These are phyloP conservation scores for Scheffersomyces lignicola DNA, from an alignment of 1,139 yeast genomes.

Conservation along the genomic window DNA sequence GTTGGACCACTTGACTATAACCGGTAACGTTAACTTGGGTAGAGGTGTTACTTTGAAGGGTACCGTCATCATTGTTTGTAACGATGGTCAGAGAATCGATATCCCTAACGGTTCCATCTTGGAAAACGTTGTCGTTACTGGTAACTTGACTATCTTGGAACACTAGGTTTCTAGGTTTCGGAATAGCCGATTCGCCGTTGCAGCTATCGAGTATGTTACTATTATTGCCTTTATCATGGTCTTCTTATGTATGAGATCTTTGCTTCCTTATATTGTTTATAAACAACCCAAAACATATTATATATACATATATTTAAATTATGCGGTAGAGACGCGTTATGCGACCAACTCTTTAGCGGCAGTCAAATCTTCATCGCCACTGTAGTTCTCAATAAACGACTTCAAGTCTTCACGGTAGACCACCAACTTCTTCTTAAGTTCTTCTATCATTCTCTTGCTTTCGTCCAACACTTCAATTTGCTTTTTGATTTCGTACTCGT, in stretches of 20 bases:
- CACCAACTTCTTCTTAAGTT: constrained; percentile 52
- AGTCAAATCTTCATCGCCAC: constrained; percentile 51
- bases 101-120: constrained; percentile 94
- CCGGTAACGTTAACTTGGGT: constrained; percentile 94
- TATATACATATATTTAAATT: constrained; percentile 1
- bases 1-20: constrained; percentile 93
- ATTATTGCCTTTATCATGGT: background rate
- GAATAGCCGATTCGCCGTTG: background rate
- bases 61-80: constrained; percentile 95
- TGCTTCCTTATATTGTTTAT: background rate
- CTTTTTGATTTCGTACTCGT: constrained; percentile 72
- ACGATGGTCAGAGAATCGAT: constrained; percentile 94
- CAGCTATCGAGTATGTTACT: background rate
- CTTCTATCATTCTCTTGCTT: constrained; percentile 67
- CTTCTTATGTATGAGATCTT: background rate
- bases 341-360: constrained; percentile 36
- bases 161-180: too few species aligned
- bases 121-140: constrained; percentile 96
- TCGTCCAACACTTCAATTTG: constrained; percentile 64
- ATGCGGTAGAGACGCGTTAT: constrained; percentile 5
- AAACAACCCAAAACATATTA: background rate
- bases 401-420: constrained; percentile 50
- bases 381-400: constrained; percentile 23
- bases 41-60: constrained; percentile 91
- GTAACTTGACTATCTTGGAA: constrained; percentile 92